Base-by-base conservation (phyloP, 2,329 filamentous ascomycete genomes). In the Claviceps sp. region DNA sequence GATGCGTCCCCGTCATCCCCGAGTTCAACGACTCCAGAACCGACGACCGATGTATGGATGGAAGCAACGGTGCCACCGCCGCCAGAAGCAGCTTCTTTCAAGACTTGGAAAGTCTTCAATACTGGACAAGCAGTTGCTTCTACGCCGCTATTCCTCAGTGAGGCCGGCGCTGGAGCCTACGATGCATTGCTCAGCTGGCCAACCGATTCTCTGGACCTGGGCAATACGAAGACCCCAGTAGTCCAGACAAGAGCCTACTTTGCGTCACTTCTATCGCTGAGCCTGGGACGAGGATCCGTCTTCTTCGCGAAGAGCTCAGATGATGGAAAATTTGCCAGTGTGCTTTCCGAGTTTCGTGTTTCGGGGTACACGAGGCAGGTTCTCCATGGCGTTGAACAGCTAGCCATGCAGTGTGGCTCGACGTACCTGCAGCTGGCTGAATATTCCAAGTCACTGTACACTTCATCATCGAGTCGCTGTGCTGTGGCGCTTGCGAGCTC, bases 91-190 rank as follows among this genome's bases (percentile, higher is more conserved):
- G 66, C 73, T 6, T 64, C 69, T 41, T 79, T 81, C 60, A 77
- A 75, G 55, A 84, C 82, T 1, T 93, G 87, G 87, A 82, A 88
- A 57, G 69, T 66, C 1, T 90, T 90, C 59, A 62, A 70, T n/a
- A 61, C 69, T 5, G 62, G 70, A 4, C 65, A 70, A 9, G 57
- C 63, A 1, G 54, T 54, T 11, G 48, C 54, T 22, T 62, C 45
- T 68, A 73, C 51, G 42, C 74, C 78, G 1, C 65, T 75, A 1
- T 83, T 86, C 55, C 67, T 89, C 13, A 83, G 81, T 2, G 87
- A 93, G 65, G 79, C 82, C 30, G 84, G 84, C 0, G 71, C 83
- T 1, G 65, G 65, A 9, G 73, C 77, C 2, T 86, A 87, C 55
- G 85, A 91, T 67, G 78, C 83, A 6, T 71, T 81, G 2, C 58